phyloP scores from a whole-genome alignment of 2,329 filamentous ascomycete species.

The Cladosporium velox region DNA sequence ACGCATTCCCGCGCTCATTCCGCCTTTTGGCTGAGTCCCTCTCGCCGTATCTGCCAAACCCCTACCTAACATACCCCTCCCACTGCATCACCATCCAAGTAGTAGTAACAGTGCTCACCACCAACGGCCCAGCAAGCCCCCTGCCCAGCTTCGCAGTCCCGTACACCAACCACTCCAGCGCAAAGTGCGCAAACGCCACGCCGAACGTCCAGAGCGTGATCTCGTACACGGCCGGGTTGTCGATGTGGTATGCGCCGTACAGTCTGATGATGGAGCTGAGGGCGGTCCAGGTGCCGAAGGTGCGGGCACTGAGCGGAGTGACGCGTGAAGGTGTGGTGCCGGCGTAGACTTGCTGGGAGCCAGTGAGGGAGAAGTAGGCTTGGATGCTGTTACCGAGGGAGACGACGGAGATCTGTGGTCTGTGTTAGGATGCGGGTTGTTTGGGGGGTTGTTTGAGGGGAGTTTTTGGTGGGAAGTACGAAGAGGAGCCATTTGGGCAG shows the following conservation, averaged over 20 bases:
- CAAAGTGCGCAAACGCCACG: slow-evolving; percentile 75
- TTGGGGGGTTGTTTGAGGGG: slow-evolving; percentile 20
- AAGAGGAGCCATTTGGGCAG: slow-evolving; percentile 68
- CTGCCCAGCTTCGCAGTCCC: slow-evolving; percentile 68
- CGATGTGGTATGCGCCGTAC: slow-evolving; percentile 82
- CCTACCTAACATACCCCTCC: slow-evolving; percentile 23
- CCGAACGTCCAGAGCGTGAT: slow-evolving; percentile 80
- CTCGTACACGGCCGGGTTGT: slow-evolving; percentile 72
- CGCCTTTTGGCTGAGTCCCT: neutral
- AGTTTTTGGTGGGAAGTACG: slow-evolving; percentile 45
- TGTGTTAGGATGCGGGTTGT: slow-evolving; percentile 22
- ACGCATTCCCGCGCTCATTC: no score
- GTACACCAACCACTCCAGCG: slow-evolving; percentile 77
- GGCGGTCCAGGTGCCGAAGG: slow-evolving; percentile 87
- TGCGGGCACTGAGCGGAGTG: slow-evolving; percentile 73
- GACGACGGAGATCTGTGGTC: slow-evolving; percentile 71
- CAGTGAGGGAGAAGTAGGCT: slow-evolving; percentile 76
- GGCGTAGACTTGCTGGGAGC: slow-evolving; percentile 85
- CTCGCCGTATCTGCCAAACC: neutral
- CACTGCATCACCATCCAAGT: slow-evolving; percentile 69
- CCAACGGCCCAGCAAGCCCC: slow-evolving; percentile 60
- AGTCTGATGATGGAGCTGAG: slow-evolving; percentile 74
- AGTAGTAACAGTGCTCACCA: slow-evolving; percentile 57
- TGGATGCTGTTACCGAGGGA: slow-evolving; percentile 85
- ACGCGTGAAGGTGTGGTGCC: slow-evolving; percentile 59